Base-by-base conservation (phyloP, 768 basidiomycete genomes). In the Lanmaoa pseudosensibilis region DNA sequence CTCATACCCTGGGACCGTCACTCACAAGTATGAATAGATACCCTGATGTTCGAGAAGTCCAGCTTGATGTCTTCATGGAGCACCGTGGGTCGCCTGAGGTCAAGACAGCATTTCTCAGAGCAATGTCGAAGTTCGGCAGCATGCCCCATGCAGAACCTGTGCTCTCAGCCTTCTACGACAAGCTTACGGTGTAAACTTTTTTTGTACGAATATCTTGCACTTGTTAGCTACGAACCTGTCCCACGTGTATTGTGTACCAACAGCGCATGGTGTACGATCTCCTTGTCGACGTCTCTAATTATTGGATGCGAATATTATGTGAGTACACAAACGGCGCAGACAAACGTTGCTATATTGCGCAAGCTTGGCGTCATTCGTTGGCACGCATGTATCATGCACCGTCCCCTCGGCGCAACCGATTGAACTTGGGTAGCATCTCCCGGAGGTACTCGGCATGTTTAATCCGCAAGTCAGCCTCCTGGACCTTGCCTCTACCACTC, bases 391-490 rank as follows among this genome's bases (percentile, higher is more conserved):
- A 51, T 73, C 65, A 83, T 50, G 75, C 73, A 33, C 80, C 83
- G 59, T 85, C 84, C 21, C 80, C 83, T 49, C 83, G 75, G 54
- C 88, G 74, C 54, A 92, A 66, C 48, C 91, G 74, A 69, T 94
- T 93, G 66, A 94, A 94, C 74, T 94, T 93, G 44, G 90, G 91
- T 43, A 94, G 65, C 86, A 94, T 94, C 69, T 98, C 96, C 41
- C 86, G 78, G 50, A 98, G 78, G 70, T 98, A 98, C 64, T 96
- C 94, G 5, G 86, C 84, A 64, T 98, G 95, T 68, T 98, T 98
- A 44, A 82, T 76, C 51, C 92, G 79, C 57, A 98, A 70, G 65
- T 93, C 93, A 27, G 81, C 80, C 65, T 94, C 94, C 65, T 95
- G 93, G 0, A 86, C 77, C 61, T 85, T 84, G 9, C 92, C 92